phyloP scores from a whole-genome alignment of 2,329 filamentous ascomycete genomes.

The Lasiodiplodia theobromae region DNA sequence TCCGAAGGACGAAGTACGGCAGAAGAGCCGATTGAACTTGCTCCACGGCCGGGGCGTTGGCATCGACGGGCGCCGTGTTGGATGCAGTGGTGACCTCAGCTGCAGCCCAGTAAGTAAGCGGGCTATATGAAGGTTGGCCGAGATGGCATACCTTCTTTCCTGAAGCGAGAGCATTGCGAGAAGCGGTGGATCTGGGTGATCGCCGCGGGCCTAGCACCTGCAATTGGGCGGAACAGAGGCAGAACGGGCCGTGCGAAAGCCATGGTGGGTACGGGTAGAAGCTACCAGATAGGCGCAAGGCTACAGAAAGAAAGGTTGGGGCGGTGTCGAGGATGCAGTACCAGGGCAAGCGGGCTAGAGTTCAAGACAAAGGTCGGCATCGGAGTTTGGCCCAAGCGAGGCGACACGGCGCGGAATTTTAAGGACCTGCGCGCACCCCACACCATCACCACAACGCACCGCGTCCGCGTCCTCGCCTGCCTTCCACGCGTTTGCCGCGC shows the following conservation, averaged over 20 bases:
- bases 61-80: slow-evolving; percentile 44
- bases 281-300: neutral
- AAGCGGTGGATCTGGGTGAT: slow-evolving; percentile 51
- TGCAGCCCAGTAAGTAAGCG: slow-evolving; percentile 30
- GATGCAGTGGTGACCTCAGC: slow-evolving; percentile 38
- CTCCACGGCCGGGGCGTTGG: slow-evolving; percentile 43
- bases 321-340: neutral
- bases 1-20: slow-evolving; percentile 76
- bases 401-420: slow-evolving; percentile 31
- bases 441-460: slow-evolving; percentile 32
- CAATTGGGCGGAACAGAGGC: slow-evolving; percentile 51
- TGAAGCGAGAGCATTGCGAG: slow-evolving; percentile 36
- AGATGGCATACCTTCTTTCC: slow-evolving; percentile 11
- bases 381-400: slow-evolving; percentile 28
- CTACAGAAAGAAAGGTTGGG: no score
- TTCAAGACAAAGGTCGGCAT: slow-evolving; percentile 5
- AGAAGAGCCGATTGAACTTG: slow-evolving; percentile 46
- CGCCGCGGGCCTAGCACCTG: slow-evolving; percentile 45
- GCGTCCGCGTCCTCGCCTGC: slow-evolving; percentile 23
- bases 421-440: slow-evolving; percentile 23
- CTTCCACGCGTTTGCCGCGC: slow-evolving; percentile 26
- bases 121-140: slow-evolving; percentile 32
- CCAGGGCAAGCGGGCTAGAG: neutral
- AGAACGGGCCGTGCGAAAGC: slow-evolving; percentile 45
- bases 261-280: slow-evolving; percentile 38